Conservation (phyloP, 2,329 filamentous ascomycete genomes). For the Monosporascus sp. region DNA sequence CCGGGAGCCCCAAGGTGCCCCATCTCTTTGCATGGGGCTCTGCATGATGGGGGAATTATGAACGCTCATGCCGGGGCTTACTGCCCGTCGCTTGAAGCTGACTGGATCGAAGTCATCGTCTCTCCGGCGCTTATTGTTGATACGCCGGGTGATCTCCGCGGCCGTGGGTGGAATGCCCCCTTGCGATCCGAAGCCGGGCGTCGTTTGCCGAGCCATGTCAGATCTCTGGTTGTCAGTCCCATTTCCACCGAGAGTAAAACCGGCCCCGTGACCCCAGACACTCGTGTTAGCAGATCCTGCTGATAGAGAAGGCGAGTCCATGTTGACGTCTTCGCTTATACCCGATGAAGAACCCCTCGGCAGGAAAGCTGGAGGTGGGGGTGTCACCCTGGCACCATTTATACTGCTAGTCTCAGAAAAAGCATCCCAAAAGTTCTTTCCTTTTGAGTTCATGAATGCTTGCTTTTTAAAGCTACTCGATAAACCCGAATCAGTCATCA, state of each 20-base stretch:
- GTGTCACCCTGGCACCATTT: slow-evolving; percentile 36
- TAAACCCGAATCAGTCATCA: slow-evolving; percentile 53
- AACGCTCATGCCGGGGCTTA: slow-evolving; percentile 84
- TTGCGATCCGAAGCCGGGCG: slow-evolving; percentile 24
- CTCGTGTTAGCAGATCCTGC: slow-evolving; percentile 29
- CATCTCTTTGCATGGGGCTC: slow-evolving; percentile 71
- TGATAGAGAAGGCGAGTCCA: slow-evolving; percentile 60
- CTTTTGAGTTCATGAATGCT: slow-evolving; percentile 64
- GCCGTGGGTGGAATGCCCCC: slow-evolving; percentile 52
- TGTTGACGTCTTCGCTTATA: slow-evolving; percentile 64
- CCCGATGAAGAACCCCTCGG: slow-evolving; percentile 54
- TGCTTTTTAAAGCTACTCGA: slow-evolving; percentile 72
- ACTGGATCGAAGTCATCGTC: slow-evolving; percentile 88
- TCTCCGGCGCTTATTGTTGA: slow-evolving; percentile 75
- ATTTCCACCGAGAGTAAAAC: slow-evolving; percentile 28
- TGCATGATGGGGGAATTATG: slow-evolving; percentile 88
- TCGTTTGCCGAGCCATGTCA: slow-evolving; percentile 33
- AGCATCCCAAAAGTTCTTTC: slow-evolving; percentile 70
- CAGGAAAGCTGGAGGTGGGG: slow-evolving; percentile 62
- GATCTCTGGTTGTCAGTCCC: slow-evolving; percentile 22
- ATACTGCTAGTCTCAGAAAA: slow-evolving; percentile 64
- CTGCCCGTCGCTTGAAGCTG: slow-evolving; percentile 85
- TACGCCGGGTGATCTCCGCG: slow-evolving; percentile 71
- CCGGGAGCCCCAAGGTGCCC: slow-evolving; percentile 65
- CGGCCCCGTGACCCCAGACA: slow-evolving; percentile 24